These are phyloP conservation scores for Trypanosoma conorhini DNA, from an alignment of 208 protist species.

Conservation along the genomic window DNA sequence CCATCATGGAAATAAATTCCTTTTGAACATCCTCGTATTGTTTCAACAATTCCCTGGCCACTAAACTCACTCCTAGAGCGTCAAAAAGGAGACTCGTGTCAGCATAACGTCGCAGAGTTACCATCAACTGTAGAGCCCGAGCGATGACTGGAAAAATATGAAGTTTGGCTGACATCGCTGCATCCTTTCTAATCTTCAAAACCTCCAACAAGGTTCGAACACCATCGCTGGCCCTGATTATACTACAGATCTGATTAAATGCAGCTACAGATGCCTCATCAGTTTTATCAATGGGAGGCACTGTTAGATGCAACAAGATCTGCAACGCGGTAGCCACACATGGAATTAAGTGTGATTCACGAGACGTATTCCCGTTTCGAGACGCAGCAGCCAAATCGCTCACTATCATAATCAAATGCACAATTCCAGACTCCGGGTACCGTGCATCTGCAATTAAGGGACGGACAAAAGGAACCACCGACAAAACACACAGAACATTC, in stretches of 20 bases:
- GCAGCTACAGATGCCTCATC: conserved; percentile 63
- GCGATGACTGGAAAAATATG: conserved; percentile 85
- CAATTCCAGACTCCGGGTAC: conserved; percentile 71
- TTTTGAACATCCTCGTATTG: conserved; percentile 78
- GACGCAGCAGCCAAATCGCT: conserved; percentile 63
- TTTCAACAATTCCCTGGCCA: conserved; percentile 62
- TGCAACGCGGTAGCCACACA: conserved; percentile 69
- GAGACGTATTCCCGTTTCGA: conserved; percentile 58
- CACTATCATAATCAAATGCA: conserved; percentile 77
- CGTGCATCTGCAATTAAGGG: conserved; percentile 65
- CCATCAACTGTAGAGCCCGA: conserved; percentile 80
- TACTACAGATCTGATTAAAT: conserved; percentile 71
- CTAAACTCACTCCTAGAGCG: conserved; percentile 66
- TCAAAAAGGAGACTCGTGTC: conserved; percentile 82
- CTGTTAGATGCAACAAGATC: conserved; percentile 71
- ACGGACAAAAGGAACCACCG: conserved; percentile 72
- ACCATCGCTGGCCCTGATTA: conserved; percentile 73
- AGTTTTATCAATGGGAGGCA: conserved; percentile 57
- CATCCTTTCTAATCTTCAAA: conserved; percentile 64
- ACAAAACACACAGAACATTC: conserved; percentile 70
- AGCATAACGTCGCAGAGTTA: conserved; percentile 63
- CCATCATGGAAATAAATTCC: conserved; percentile 76
- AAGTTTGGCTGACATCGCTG: conserved; percentile 72
- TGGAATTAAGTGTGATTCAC: conserved; percentile 73
- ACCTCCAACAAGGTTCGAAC: conserved; percentile 78